phyloP scores from a whole-genome alignment of 1,139 yeast species.

The Yamadazyma trypodendri region DNA sequence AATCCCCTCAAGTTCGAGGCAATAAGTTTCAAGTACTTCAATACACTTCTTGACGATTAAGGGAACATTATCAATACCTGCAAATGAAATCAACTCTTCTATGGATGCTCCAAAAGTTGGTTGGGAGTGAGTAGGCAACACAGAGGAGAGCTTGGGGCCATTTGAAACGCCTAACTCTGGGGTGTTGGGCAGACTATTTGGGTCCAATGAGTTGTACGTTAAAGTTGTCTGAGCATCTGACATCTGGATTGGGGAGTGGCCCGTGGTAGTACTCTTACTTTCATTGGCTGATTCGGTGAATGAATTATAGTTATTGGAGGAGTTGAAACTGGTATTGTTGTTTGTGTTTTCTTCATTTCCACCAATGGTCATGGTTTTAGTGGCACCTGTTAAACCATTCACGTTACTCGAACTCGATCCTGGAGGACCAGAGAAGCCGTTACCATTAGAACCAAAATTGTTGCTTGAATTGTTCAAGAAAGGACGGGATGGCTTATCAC shows the following conservation, averaged over 20 bases:
- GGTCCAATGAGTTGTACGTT: slow-evolving; percentile 39
- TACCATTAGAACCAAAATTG: slow-evolving; percentile 1
- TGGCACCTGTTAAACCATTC: neutral
- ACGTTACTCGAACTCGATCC: neutral
- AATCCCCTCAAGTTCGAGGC: slow-evolving; percentile 83
- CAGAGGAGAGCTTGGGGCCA: slow-evolving; percentile 25
- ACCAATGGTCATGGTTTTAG: neutral
- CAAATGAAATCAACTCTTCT: slow-evolving; percentile 71
- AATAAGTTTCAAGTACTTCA: slow-evolving; percentile 79
- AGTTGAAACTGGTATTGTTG: slow-evolving; percentile 2
- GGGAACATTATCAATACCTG: slow-evolving; percentile 86
- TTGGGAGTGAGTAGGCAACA: slow-evolving; percentile 31
- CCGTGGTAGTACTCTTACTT: neutral
- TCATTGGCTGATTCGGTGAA: neutral
- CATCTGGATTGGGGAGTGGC: slow-evolving; percentile 1
- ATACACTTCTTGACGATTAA: slow-evolving; percentile 88
- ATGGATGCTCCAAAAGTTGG: slow-evolving; percentile 81
- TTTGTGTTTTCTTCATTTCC: neutral
- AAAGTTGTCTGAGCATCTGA: slow-evolving; percentile 11
- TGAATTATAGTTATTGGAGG: neutral
- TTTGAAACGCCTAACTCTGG: slow-evolving; percentile 41
- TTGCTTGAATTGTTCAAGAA: slow-evolving; percentile 30
- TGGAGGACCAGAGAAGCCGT: neutral
- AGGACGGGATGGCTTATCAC: slow-evolving; percentile 41
- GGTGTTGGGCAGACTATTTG: slow-evolving; percentile 27